phyloP scores from a whole-genome alignment of 163 green algal species.

The Scenedesmus sp. region DNA sequence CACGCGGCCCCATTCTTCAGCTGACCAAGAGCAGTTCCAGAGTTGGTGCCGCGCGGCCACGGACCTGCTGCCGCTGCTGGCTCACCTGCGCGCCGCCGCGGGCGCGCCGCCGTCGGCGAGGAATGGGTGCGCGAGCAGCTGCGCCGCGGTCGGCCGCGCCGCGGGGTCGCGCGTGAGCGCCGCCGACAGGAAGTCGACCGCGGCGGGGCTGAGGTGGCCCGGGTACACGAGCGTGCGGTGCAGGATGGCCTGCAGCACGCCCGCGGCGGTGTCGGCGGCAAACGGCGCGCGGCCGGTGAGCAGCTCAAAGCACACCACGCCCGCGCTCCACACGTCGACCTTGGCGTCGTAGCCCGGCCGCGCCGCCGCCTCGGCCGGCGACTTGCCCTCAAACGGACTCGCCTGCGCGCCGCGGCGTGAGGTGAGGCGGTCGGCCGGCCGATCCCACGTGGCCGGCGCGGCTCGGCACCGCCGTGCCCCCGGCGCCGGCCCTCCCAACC shows the following conservation, averaged over 20 bases:
- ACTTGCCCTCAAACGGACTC: constrained; percentile 60
- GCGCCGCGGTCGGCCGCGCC: not conserved
- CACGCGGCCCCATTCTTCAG: too few relatives aligned
- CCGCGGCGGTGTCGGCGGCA: constrained; percentile 45
- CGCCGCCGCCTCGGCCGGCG: constrained; percentile 27
- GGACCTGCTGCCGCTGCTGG: too few relatives aligned
- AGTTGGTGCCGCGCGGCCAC: too few relatives aligned
- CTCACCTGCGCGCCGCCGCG: too few relatives aligned
- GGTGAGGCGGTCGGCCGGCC: too few relatives aligned
- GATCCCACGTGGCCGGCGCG: too few relatives aligned
- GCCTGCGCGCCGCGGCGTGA: too few relatives aligned
- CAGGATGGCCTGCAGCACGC: constrained; percentile 34
- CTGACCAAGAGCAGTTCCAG: too few relatives aligned
- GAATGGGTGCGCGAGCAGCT: constrained; percentile 40
- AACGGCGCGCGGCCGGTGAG: constrained; percentile 58
- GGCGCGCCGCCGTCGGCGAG: too few relatives aligned
- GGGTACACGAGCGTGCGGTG: constrained; percentile 47
- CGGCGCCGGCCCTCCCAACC: too few relatives aligned
- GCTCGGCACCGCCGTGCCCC: too few relatives aligned
- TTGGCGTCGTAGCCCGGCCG: constrained; percentile 48
- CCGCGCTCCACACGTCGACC: constrained; percentile 56
- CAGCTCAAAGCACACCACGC: constrained; percentile 59
- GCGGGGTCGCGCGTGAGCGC: constrained; percentile 21
- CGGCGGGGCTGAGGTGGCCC: constrained; percentile 24
- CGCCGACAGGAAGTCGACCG: constrained; percentile 42